Evolutionary conservation across 2,329 filamentous ascomycete species (phyloP).

Genomic region (Cercospora sojina): DNA sequence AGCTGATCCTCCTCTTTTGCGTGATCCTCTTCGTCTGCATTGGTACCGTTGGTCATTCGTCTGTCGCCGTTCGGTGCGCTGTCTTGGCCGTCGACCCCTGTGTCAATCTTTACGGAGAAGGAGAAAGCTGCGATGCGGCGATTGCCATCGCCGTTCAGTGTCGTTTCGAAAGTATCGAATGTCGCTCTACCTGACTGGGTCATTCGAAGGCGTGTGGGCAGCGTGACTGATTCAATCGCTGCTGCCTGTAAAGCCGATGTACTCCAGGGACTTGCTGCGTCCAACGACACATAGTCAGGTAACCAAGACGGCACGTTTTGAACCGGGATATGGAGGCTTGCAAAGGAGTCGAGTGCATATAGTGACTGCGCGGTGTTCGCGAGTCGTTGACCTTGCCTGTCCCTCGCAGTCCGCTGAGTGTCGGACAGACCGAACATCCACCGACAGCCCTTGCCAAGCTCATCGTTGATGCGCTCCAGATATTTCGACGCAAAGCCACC

Average conservation of each 20-base stretch:
- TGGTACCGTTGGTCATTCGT: constrained; percentile 36
- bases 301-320: constrained; percentile 59
- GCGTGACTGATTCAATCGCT: constrained; percentile 73
- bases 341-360: constrained; percentile 65
- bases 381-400: constrained; percentile 63
- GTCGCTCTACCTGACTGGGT: constrained; percentile 48
- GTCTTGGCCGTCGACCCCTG: constrained; percentile 32
- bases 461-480: constrained; percentile 72
- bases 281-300: constrained; percentile 59
- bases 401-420: constrained; percentile 46
- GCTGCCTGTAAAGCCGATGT: constrained; percentile 72
- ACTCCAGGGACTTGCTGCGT: constrained; percentile 72
- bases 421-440: constrained; percentile 86
- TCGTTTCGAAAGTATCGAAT: constrained; percentile 63
- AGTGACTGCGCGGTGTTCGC: constrained; percentile 74
- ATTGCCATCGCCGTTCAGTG: constrained; percentile 72
- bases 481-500: constrained; percentile 48
- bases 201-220: constrained; percentile 69
- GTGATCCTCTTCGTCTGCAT: constrained; percentile 25
- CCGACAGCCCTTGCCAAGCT: constrained; percentile 82
- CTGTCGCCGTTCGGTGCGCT: constrained; percentile 34
- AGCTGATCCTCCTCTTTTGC: constrained; percentile 18
- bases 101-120: constrained; percentile 58
- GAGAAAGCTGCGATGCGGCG: constrained; percentile 75
- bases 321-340: constrained; percentile 76